phyloP scores from a whole-genome alignment of 768 basidiomycete genomes.

The Podaxis sp. region DNA sequence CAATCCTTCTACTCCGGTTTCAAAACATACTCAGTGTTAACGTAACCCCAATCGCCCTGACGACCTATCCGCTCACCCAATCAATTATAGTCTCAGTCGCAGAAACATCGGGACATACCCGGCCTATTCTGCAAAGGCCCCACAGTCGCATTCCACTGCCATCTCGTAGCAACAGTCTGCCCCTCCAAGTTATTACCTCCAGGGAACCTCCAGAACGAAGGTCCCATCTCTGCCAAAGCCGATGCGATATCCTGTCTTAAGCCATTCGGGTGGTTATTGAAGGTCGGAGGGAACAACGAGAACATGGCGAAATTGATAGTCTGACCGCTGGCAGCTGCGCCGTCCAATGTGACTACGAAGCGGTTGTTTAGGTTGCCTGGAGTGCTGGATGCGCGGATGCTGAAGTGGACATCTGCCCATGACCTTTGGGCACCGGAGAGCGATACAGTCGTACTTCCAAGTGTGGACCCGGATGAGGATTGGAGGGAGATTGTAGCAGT shows the following conservation, averaged over 20 bases:
- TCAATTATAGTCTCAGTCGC: background rate
- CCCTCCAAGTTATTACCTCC: conserved; percentile 73
- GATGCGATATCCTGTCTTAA: conserved; percentile 61
- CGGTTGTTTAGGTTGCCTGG: conserved; percentile 43
- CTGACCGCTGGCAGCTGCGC: conserved; percentile 34
- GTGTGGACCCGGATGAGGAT: conserved; percentile 38
- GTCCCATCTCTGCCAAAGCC: conserved; percentile 53
- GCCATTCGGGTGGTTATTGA: conserved; percentile 57
- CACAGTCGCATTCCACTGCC: conserved; percentile 68
- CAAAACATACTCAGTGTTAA: conserved; percentile 52
- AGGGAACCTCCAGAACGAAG: conserved; percentile 65
- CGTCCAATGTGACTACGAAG: conserved; percentile 54
- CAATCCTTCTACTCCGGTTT: background rate
- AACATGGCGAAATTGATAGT: conserved; percentile 59
- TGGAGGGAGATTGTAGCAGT: conserved; percentile 44
- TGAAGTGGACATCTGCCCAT: conserved; percentile 48
- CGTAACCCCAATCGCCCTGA: conserved; percentile 58
- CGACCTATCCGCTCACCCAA: conserved; percentile 32
- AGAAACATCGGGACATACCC: conserved; percentile 15
- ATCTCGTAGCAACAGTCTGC: conserved; percentile 47
- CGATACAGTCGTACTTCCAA: conserved; percentile 38
- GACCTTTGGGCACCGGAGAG: conserved; percentile 41
- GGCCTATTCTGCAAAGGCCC: conserved; percentile 51
- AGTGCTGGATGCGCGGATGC: conserved; percentile 39
- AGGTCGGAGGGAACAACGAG: conserved; percentile 68